These are phyloP conservation scores for Kockiozyma suomiensis DNA, from an alignment of 805 yeast genomes.

Conservation along the genomic window DNA sequence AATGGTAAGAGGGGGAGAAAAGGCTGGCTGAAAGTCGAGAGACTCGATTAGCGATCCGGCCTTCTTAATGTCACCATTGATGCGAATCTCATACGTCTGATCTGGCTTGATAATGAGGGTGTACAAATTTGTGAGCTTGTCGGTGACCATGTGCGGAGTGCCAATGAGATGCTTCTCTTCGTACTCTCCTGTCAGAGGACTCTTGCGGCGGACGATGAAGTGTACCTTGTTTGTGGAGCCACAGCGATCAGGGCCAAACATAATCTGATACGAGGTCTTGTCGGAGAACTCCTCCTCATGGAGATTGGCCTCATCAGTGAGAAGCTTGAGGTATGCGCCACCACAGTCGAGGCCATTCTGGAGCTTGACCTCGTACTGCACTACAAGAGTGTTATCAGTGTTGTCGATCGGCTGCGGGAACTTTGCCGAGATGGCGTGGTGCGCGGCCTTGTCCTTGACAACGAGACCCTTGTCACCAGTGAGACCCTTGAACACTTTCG, in stretches of 20 bases:
- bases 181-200: slow-evolving; percentile 55
- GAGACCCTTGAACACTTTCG: slow-evolving; percentile 60
- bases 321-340: slow-evolving; percentile 83
- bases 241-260: slow-evolving; percentile 96
- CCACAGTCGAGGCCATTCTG: slow-evolving; percentile 83
- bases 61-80: slow-evolving; percentile 72
- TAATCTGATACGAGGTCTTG: slow-evolving; percentile 74
- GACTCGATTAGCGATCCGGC: slow-evolving; percentile 69
- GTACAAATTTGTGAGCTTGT: slow-evolving; percentile 62
- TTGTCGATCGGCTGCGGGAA: slow-evolving; percentile 63
- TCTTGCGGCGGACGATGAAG: slow-evolving; percentile 65
- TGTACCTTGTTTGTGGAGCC: slow-evolving; percentile 80
- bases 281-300: slow-evolving; percentile 56
- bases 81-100: slow-evolving; percentile 75
- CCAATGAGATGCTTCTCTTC: slow-evolving; percentile 69
- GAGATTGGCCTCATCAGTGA: slow-evolving; percentile 49
- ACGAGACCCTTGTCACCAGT: slow-evolving; percentile 74
- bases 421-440: slow-evolving; percentile 74
- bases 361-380: slow-evolving; percentile 86
- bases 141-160: slow-evolving; percentile 68
- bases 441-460: slow-evolving; percentile 72
- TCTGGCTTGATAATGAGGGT: slow-evolving; percentile 70
- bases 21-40: slow-evolving; percentile 60
- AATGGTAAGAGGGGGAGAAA: slow-evolving; percentile 67
- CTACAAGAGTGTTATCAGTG: slow-evolving; percentile 65